Base-by-base conservation (phyloP, 768 basidiomycete genomes). In the Amanita rimosa region DNA sequence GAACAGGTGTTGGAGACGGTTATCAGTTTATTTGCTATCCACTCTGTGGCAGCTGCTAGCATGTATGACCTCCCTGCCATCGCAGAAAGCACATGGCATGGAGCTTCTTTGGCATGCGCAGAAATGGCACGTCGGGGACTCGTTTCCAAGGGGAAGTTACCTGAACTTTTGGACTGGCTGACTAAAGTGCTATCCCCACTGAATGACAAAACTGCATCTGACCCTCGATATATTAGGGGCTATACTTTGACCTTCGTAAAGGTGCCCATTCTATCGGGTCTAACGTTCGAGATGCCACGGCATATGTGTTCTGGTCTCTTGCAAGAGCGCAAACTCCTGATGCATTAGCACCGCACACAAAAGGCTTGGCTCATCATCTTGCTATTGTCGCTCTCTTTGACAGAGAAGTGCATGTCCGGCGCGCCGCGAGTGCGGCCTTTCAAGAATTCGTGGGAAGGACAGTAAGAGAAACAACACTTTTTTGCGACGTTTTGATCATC, bases 381-480 rank as follows among this genome's bases (percentile, higher is more conserved):
- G 79, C 83, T n/a, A 76, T 78, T 19, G 85, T 90, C 21, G 80
- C 95, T 1, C 67, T 91, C 26, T 94, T 81, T 60, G 96, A 99
- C 68, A 78, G 96, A 27, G 96, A 99, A 64, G 81, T 97, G 24
- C 89, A 91, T 53, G 92, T 99, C 48, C 77, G 96, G 21, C 71
- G 96, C 55, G 95, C 96, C 11, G 94, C 94, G 10, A 98, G 95
- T 63, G 96, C 96, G 14, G 90, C 94, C 10, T 98, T 90, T 62
- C 96, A 99, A 65, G 96, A 99, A 67, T 84, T 85, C 58, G 96
- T 97, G 34, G 96, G 96, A 10, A 72, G 96, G 60, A 85, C 85
- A 68, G 95, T 96, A 59, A 63, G 83, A 64, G 22, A 46, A 9
- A 37, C 6, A 36, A 38, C 36, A 16, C 29, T 36, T 46, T n/a